Evolutionary conservation across 2,329 filamentous ascomycete genomes (phyloP).

Genomic region (Daldinia eschscholtzii): DNA sequence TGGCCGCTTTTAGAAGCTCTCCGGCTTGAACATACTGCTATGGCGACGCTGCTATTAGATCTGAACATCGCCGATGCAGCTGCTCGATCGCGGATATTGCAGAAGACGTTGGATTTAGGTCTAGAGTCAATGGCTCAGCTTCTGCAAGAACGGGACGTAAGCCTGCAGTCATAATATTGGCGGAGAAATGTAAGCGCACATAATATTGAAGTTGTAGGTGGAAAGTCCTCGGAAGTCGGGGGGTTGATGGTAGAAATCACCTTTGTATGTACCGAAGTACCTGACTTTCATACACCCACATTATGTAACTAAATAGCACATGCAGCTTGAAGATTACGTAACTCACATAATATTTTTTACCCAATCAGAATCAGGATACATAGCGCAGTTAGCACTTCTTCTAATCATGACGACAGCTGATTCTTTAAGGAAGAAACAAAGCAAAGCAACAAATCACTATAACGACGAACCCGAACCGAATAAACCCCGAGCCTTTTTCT

Average conservation of each 20-base stretch:
- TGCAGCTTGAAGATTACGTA: not conserved
- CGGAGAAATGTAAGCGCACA: not conserved
- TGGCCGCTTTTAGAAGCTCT: conserved; percentile 5
- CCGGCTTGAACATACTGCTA: conserved; percentile 3
- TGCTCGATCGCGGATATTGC: not conserved
- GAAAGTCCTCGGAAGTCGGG: not conserved
- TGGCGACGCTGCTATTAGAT: not conserved
- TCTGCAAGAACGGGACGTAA: not conserved
- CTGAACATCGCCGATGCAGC: conserved; percentile 2
- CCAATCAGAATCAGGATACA: conserved; percentile 7
- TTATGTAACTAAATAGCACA: not conserved
- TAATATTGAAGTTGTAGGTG: conserved; percentile 3
- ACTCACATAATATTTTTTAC: not conserved
- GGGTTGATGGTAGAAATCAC: not conserved
- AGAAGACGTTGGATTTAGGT: not conserved
- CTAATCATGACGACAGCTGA: conserved; percentile 6
- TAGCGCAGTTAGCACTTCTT: not conserved
- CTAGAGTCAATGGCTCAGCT: conserved; percentile 6
- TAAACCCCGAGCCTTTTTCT: not conserved
- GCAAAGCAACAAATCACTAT: not conserved
- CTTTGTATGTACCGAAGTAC: conserved; percentile 1
- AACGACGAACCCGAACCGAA: conserved; percentile 1
- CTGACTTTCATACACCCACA: too few species aligned
- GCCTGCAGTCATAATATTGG: not conserved
- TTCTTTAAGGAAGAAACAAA: not conserved